Evolutionary conservation across 805 yeast species (phyloP).

Genomic region (Pichia occidentalis): DNA sequence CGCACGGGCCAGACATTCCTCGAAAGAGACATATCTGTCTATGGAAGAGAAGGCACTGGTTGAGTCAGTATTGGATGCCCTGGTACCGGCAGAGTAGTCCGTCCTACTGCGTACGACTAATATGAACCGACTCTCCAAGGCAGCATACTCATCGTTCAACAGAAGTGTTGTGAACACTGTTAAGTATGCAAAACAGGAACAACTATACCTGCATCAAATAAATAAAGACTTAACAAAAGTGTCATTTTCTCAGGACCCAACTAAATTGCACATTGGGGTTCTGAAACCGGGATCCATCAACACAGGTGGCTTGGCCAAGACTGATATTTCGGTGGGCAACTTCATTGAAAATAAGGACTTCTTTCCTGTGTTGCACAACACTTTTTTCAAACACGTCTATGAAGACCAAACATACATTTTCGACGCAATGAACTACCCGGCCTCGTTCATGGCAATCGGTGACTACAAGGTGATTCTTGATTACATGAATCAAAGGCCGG

Average conservation of each 20-base stretch:
- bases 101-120: not conserved
- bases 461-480: constrained; percentile 63
- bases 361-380: constrained; percentile 18
- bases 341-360: constrained; percentile 27
- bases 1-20: too few relatives aligned
- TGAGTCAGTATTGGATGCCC: not conserved
- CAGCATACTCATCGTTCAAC: constrained; percentile 13
- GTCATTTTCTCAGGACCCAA: constrained; percentile 28
- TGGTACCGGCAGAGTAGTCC: not conserved
- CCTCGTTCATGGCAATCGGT: constrained; percentile 58
- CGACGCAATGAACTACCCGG: constrained; percentile 49
- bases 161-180: constrained; percentile 19
- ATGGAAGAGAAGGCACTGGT: too few relatives aligned
- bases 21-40: too few relatives aligned
- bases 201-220: constrained; percentile 23
- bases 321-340: constrained; percentile 17
- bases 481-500: constrained; percentile 51
- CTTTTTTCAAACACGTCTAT: constrained; percentile 23
- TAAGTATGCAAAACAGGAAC: constrained; percentile 23
- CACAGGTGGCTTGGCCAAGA: constrained; percentile 1
- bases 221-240: constrained; percentile 15
- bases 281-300: constrained; percentile 4
- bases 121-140: constrained; percentile 4
- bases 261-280: constrained; percentile 22
- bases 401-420: constrained; percentile 48